Evolutionary conservation across 345 rosid genomes (phyloP).

Genomic region (Leavenworthia alabamica): DNA sequence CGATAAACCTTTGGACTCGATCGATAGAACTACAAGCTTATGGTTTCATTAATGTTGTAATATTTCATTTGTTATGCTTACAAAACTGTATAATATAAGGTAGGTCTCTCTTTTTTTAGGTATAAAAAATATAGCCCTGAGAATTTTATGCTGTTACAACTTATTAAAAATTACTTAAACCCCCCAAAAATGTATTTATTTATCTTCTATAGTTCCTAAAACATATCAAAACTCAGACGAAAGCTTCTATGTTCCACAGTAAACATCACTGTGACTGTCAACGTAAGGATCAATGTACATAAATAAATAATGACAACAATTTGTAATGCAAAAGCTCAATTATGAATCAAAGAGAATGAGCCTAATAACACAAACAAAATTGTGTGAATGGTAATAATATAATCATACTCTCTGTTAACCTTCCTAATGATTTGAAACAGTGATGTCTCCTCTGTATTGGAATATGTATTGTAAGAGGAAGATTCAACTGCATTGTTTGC

Average conservation of each 20-base stretch:
- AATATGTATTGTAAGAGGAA: conserved; percentile 16
- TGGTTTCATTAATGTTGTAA: conserved; percentile 20
- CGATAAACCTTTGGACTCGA: conserved; percentile 35
- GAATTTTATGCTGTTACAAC: neutral
- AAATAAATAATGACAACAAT: conserved; percentile 12
- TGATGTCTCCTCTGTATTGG: neutral
- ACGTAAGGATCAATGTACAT: conserved; percentile 20
- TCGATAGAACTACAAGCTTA: conserved; percentile 33
- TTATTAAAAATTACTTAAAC: neutral
- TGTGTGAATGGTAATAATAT: neutral
- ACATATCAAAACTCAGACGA: neutral
- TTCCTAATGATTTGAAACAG: neutral
- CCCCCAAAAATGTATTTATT: neutral
- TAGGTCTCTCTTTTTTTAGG: conserved; percentile 15
- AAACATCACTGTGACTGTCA: neutral
- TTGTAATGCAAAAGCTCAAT: neutral
- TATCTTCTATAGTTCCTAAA: neutral
- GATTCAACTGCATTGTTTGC: conserved; percentile 8
- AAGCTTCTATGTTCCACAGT: neutral
- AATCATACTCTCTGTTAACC: conserved; percentile 3
- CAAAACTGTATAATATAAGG: conserved; percentile 30
- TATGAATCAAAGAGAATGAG: conserved; percentile 8
- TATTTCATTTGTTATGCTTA: conserved; percentile 23
- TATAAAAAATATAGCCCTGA: conserved; percentile 2
- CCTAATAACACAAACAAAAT: conserved; percentile 14